Conservation (phyloP, 78 protist genomes). For the Dictyostelium brefeldianum region DNA sequence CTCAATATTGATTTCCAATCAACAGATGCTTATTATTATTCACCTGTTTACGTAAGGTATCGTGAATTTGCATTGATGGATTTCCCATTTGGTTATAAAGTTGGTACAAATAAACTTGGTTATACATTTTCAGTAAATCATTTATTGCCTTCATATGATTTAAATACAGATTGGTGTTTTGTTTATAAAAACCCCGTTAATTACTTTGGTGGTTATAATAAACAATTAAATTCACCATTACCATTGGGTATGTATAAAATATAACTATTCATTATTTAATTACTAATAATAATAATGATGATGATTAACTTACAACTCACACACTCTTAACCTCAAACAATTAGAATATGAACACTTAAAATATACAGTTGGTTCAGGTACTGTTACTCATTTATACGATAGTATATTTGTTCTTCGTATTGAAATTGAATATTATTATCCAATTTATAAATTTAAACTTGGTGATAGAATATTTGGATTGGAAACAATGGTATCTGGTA, state of each 20-base stretch:
- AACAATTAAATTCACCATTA: no score
- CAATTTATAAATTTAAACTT: not conserved
- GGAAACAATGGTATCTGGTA: not conserved
- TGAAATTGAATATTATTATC: not conserved
- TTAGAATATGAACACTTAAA: no score
- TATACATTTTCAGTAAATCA: not conserved
- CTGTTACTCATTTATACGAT: not conserved
- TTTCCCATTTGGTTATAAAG: slow-evolving; percentile 2
- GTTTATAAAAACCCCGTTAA: no score
- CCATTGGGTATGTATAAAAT: no score
- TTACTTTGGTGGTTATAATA: no score
- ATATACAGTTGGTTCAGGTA: no score
- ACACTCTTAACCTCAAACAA: no score
- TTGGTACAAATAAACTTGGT: not conserved
- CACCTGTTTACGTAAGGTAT: not conserved
- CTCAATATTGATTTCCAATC: no score
- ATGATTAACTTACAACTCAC: no score
- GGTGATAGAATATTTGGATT: not conserved
- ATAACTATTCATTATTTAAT: no score
- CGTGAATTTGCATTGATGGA: not conserved
- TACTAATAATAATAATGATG: no score
- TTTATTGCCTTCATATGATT: not conserved
- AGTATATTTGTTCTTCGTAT: not conserved
- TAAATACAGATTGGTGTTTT: no score
- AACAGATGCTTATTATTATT: not conserved